Base-by-base conservation (phyloP, 495 filamentous ascomycete species). In the Tuber melanosporum region DNA sequence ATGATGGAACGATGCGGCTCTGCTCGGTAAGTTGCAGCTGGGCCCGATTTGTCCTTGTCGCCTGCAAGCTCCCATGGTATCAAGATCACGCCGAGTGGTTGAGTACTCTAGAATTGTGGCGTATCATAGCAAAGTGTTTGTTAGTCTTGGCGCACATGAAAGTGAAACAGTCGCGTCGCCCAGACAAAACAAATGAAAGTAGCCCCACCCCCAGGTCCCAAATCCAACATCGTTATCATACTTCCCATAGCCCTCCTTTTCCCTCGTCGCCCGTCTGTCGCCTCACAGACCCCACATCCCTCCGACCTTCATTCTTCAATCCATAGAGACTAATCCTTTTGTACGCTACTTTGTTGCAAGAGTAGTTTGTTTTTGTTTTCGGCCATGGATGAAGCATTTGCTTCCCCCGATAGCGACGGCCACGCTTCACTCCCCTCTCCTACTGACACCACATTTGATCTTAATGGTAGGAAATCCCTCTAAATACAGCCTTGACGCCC, bases 331-430 rank as follows among this genome's bases (percentile, higher is more conserved):
- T 19, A 19, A 36, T 17, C 26, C 26, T 6, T 32, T 36, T 66
- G 57, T 66, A 36, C 57, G 1, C 57, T 66, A 17, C 57, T 66
- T 57, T 66, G 17, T 45, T 45, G 39, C 44, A 46, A 72, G 71
- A 46, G 71, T 69, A 73, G n/a, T 44, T 70, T 57, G 57, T 73
- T 45, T 74, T 71, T 72, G 44, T 70, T 72, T 77, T 43, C 44
- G 36, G 70, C 69, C 22, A 82, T 82, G 81, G 81, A 83, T 73
- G 81, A 82, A 71, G 81, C 73, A 17, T 83, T 78, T 62, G 81
- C 81, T 75, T 83, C 81, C 46, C 81, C 81, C 49, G 81, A 82
- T 57, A 83, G 81, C 81, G 81, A 83, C 47, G 81, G 81, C 32
- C 81, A 83, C 71, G 81, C 75, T 52, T 80, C 81, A 15, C 81